Evolutionary conservation across 192 early-diverging fungal genomes (phyloP).

Genomic region (Gamsiella multidivaricata): DNA sequence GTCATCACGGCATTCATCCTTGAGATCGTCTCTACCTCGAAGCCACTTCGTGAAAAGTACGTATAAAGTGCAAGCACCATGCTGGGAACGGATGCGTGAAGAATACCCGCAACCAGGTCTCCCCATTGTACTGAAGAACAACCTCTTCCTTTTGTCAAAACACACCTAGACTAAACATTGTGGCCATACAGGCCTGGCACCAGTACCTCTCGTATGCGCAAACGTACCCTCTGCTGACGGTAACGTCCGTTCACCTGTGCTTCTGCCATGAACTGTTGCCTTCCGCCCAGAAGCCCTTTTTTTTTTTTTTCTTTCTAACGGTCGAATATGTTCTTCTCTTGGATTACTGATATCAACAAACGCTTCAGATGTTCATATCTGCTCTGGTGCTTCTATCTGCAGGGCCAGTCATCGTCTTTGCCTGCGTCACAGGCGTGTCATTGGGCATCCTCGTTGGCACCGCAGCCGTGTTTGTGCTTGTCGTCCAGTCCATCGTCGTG

Average conservation of each 20-base stretch:
- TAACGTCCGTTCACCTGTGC: background rate
- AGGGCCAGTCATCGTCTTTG: slow-evolving; percentile 30
- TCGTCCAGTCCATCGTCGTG: slow-evolving; percentile 36
- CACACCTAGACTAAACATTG: slow-evolving; percentile 5
- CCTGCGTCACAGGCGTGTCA: slow-evolving; percentile 30
- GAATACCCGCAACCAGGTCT: too few relatives aligned
- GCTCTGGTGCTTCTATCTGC: slow-evolving; percentile 20
- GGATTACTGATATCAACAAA: background rate
- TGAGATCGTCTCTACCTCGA: slow-evolving; percentile 13
- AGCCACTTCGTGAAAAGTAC: slow-evolving; percentile 35
- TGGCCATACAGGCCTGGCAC: slow-evolving; percentile 1
- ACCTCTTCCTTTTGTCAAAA: background rate
- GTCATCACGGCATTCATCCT: slow-evolving; percentile 19
- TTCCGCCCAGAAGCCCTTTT: too few relatives aligned
- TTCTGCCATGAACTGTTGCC: too few relatives aligned
- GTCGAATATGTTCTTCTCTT: background rate
- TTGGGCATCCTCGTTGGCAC: slow-evolving; percentile 23
- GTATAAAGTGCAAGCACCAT: background rate
- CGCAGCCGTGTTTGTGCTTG: slow-evolving; percentile 16
- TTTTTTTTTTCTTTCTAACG: background rate
- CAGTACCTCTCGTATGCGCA: slow-evolving; percentile 6
- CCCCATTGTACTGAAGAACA: background rate
- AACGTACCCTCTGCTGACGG: slow-evolving; percentile 29
- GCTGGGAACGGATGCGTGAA: too few relatives aligned
- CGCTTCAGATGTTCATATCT: slow-evolving; percentile 23